Percentiles rank a stretch among this genome's conserved stretches.
phyloP scores from a whole-genome alignment of 352 stramenopile species.

The Globisporangium spiculum region DNA sequence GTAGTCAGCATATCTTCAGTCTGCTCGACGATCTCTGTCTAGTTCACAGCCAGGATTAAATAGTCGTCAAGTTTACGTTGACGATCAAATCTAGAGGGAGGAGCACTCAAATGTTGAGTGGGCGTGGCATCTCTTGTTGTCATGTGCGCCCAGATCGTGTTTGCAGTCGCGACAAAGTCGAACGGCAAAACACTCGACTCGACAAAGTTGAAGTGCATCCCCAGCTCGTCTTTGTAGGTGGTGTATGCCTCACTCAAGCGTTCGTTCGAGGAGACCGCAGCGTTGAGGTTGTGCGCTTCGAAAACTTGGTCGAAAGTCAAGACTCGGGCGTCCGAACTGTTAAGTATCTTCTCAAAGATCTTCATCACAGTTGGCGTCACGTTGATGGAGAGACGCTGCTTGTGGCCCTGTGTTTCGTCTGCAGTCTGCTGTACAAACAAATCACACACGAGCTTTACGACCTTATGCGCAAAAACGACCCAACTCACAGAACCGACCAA shows the following conservation, averaged over 20 bases:
- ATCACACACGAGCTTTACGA: too few species aligned
- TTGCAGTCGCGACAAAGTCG: constrained; percentile 23
- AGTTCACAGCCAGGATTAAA: not conserved
- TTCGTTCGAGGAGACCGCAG: constrained; percentile 21
- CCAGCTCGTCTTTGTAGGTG: constrained; percentile 29
- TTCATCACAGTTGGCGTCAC: constrained; percentile 21
- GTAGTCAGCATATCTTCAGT: constrained; percentile 14
- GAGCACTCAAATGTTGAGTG: constrained; percentile 3
- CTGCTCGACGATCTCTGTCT: constrained; percentile 16
- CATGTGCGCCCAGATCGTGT: constrained; percentile 26
- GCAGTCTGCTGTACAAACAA: constrained; percentile 17
- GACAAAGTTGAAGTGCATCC: not conserved
- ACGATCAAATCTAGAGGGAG: constrained; percentile 9
- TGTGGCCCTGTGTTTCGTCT: constrained; percentile 28
- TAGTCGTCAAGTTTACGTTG: too few species aligned
- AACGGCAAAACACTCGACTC: constrained; percentile 29
- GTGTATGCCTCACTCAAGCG: constrained; percentile 25
- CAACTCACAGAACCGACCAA: too few species aligned
- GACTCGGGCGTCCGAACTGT: constrained; percentile 20
- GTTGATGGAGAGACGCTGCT: not conserved
- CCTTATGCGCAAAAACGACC: too few species aligned
- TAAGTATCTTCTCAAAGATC: constrained; percentile 20
- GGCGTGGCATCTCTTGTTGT: constrained; percentile 25
- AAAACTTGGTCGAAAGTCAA: constrained; percentile 21
- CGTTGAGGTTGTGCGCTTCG: constrained; percentile 19